Base-by-base conservation (phyloP, 2,329 filamentous ascomycete genomes). In the Fragosphaeria purpurea region DNA sequence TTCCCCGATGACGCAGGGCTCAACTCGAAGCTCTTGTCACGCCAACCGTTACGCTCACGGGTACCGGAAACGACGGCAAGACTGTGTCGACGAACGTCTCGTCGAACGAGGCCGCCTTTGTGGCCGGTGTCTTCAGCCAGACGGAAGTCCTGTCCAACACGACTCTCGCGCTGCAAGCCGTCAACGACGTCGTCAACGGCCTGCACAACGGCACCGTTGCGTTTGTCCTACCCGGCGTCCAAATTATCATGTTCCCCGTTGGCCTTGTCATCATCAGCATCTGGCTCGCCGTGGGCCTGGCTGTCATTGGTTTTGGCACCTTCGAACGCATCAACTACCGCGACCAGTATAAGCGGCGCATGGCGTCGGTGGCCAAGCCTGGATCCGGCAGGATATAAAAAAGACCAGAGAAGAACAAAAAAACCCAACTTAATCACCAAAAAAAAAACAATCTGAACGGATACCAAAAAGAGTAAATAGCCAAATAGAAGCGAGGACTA, bases 31-130 rank as follows among this genome's bases (percentile, higher is more conserved):
- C 72, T 6, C 69, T 86, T 40, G 73, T 88, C 55, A 78, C 85
- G 63, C 85, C 85, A 7, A 72, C 70, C n/a, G 77, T 89, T 52
- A 80, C 79, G 12, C 75, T 89, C 44, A 75, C 76, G 10, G 84
- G 75, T n/a, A 70, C 66, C 41, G 77, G 75, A 57, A 59, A 70
- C 33, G 63, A 66, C 11, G 79, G 79, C 54, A 61, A 70, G 58
- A 64, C 67, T 1, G 71, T 86, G 52, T 75, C 69, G 59, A 83
- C 83, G 46, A 81, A 78, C 37, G 77, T 88, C 47, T 83, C 83
- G 8, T 75, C 79, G 53, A 82, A 83, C 64, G 82, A 87, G 63
- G 83, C 85, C 12, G 75, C 78, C 6, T 89, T 88, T 58, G 76
- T 88, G 40, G 77, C 76, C 11, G 85, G 85, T 47, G 76, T 85